These are phyloP conservation scores for Asclepias syriaca DNA, from an alignment of 257 asterid genomes.

Conservation along the genomic window DNA sequence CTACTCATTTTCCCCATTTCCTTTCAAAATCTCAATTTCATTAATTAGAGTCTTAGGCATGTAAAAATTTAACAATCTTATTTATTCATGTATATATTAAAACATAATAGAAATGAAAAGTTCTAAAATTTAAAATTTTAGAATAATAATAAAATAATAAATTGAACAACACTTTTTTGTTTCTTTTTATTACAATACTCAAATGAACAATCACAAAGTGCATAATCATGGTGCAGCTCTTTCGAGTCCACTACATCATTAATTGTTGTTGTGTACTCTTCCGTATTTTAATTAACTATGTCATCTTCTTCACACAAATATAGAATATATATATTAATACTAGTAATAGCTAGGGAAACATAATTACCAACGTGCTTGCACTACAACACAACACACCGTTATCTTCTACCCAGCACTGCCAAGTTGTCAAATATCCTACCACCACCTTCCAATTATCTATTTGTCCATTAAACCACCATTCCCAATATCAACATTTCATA, in stretches of 20 bases:
- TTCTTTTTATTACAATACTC: not conserved
- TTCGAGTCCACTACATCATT: constrained; percentile 2
- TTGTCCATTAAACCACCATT: not conserved
- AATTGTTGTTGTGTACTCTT: not conserved
- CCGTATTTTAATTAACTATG: not conserved
- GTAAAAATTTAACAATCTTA: too few relatives aligned
- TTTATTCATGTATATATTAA: too few relatives aligned
- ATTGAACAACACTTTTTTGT: not conserved
- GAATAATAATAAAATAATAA: not conserved
- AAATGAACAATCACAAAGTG: constrained; percentile 1
- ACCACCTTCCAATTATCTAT: not conserved
- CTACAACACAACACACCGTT: not conserved
- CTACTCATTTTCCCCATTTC: too few relatives aligned
- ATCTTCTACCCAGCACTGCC: not conserved
- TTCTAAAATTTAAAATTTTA: too few relatives aligned
- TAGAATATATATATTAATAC: not conserved
- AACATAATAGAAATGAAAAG: too few relatives aligned
- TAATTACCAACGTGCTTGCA: constrained; percentile 5
- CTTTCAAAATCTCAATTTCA: too few relatives aligned
- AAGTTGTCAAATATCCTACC: not conserved
- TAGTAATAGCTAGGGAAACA: not conserved
- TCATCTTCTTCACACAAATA: not conserved
- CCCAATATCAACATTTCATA: not conserved
- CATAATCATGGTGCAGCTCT: constrained; percentile 7
- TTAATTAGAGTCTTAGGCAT: too few relatives aligned